phyloP scores from a whole-genome alignment of 2,329 filamentous ascomycete genomes.

The Coleophoma crateriformis region DNA sequence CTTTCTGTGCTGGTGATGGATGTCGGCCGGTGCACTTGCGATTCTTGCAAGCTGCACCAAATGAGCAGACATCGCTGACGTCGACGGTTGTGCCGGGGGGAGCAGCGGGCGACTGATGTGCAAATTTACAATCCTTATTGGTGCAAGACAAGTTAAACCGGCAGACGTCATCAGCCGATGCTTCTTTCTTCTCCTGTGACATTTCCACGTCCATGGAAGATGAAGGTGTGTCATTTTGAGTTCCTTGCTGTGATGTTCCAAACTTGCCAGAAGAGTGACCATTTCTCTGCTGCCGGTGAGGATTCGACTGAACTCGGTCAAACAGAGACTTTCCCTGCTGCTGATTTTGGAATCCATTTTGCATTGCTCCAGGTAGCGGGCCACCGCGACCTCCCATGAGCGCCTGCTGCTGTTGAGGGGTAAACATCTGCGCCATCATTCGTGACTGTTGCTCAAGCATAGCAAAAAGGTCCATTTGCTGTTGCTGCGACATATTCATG shows the following conservation, averaged over 20 bases:
- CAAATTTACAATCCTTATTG: slow-evolving; percentile 85
- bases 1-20: slow-evolving; percentile 79
- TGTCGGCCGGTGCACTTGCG: slow-evolving; percentile 88
- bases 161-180: slow-evolving; percentile 68
- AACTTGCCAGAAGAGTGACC: slow-evolving; percentile 8
- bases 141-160: slow-evolving; percentile 86
- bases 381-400: slow-evolving; percentile 48
- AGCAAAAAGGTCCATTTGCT: slow-evolving; percentile 69
- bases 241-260: slow-evolving; percentile 11
- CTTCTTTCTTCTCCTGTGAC: slow-evolving; percentile 46
- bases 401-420: slow-evolving; percentile 42
- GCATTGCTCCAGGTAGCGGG: slow-evolving; percentile 47
- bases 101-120: slow-evolving; percentile 89
- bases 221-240: slow-evolving; percentile 9
- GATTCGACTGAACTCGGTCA: slow-evolving; percentile 57
- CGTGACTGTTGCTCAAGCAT: slow-evolving; percentile 83
- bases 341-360: slow-evolving; percentile 35
- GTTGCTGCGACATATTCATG: slow-evolving; percentile 54
- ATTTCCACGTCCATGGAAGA: slow-evolving; percentile 57
- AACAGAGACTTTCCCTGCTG: slow-evolving; percentile 59
- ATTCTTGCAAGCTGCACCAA: slow-evolving; percentile 92
- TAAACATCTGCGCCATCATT: slow-evolving; percentile 69
- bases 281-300: slow-evolving; percentile 13
- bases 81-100: slow-evolving; percentile 74
- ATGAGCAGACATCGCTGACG: slow-evolving; percentile 73